These are phyloP conservation scores for Tylopilus sp. DNA, from an alignment of 1,284 basidiomycete species.

Conservation along the genomic window DNA sequence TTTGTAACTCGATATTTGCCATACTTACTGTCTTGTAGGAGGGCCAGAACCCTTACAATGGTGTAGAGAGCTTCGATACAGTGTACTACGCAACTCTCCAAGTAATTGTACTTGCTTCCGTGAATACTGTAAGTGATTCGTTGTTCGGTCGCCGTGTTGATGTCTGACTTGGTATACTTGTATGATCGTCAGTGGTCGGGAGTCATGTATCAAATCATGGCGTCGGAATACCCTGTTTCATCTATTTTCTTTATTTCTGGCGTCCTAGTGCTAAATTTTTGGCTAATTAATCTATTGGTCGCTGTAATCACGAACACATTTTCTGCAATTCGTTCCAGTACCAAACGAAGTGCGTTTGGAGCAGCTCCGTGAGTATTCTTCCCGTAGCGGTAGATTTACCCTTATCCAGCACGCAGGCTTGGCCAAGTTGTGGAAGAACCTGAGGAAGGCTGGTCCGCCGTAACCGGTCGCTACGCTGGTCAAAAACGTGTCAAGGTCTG, in stretches of 20 bases:
- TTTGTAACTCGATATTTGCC: background rate
- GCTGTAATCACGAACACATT: constrained; percentile 98
- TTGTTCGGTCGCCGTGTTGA: background rate
- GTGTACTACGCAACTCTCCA: constrained; percentile 88
- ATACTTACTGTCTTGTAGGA: constrained; percentile 53
- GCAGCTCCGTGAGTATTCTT: constrained; percentile 68
- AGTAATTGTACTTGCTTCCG: constrained; percentile 88
- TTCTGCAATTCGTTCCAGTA: constrained; percentile 89
- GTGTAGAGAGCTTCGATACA: constrained; percentile 91
- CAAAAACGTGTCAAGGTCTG: constrained; percentile 64
- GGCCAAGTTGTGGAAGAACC: constrained; percentile 61
- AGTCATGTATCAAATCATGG: constrained; percentile 93
- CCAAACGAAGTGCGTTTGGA: constrained; percentile 94
- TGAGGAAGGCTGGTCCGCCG: constrained; percentile 52
- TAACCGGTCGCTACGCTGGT: constrained; percentile 55
- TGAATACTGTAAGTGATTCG: constrained; percentile 69
- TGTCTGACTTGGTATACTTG: constrained; percentile 1
- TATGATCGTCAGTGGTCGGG: constrained; percentile 67
- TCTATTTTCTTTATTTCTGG: constrained; percentile 91
- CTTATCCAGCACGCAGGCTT: constrained; percentile 47
- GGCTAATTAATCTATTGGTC: constrained; percentile 95
- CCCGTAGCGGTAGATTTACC: background rate
- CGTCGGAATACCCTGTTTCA: constrained; percentile 91
- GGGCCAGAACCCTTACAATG: constrained; percentile 74
- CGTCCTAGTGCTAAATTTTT: constrained; percentile 90